phyloP scores from a whole-genome alignment of 352 stramenopile genomes.

The Phytophthora kernoviae region DNA sequence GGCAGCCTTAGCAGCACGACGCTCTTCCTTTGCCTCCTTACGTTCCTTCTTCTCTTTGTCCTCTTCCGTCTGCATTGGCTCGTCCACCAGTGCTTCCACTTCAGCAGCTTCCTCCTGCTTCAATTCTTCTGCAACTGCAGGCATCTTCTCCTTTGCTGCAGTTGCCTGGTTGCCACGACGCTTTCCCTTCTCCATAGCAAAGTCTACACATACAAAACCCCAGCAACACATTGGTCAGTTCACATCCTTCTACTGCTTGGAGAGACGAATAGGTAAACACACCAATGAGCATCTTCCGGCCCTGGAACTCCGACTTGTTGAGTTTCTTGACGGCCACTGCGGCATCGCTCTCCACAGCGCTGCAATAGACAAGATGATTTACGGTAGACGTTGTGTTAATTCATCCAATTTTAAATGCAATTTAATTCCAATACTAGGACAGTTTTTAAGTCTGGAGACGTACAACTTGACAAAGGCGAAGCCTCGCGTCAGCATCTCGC shows the following conservation, averaged over 20 bases:
- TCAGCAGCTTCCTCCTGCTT: constrained; percentile 18
- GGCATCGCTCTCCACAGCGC: constrained; percentile 76
- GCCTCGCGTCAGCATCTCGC: constrained; percentile 77
- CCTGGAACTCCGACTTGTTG: constrained; percentile 76
- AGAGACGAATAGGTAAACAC: constrained; percentile 16
- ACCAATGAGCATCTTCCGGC: constrained; percentile 85
- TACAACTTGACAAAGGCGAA: constrained; percentile 90
- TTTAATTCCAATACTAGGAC: too few species aligned
- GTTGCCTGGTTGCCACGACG: constrained; percentile 26
- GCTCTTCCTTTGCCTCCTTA: constrained; percentile 13
- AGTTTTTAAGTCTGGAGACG: too few species aligned
- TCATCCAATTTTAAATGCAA: neutral
- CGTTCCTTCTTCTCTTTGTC: constrained; percentile 23
- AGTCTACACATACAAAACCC: constrained; percentile 48
- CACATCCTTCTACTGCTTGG: neutral
- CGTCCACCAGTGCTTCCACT: constrained; percentile 25
- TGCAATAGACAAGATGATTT: constrained; percentile 29
- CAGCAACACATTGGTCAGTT: constrained; percentile 3
- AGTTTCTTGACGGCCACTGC: constrained; percentile 74
- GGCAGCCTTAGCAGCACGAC: constrained; percentile 12
- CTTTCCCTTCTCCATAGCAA: constrained; percentile 76
- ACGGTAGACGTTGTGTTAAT: too few species aligned
- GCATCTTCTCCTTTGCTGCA: constrained; percentile 5
- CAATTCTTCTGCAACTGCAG: constrained; percentile 11
- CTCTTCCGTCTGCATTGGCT: constrained; percentile 13